Base-by-base conservation (phyloP, 805 yeast genomes). In the Torulaspora quercuum region DNA sequence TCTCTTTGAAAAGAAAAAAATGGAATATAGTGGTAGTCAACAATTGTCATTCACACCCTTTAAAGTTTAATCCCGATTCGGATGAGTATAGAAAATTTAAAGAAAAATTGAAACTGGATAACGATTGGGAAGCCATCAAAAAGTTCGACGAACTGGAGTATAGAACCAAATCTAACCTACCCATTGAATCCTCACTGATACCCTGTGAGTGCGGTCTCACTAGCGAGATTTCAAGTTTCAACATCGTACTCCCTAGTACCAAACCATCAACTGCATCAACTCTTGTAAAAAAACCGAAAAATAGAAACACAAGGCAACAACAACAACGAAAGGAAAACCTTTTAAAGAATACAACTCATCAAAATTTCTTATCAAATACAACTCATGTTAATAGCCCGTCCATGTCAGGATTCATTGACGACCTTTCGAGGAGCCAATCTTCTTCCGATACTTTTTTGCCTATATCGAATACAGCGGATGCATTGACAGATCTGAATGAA, bases 11-110 rank as follows among this genome's bases (percentile, higher is more conserved):
- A 42, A 65, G 72, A 22, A 62, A 67, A 41, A 60, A 64, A 37
- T 80, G 87, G 87, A 64, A 75, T 10, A 63, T 80, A 20, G 81
- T 75, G 13, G 74, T 80, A 11, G 69, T 80, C 23, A 75, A 76
- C 55, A 80, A 76, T 45, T 55, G 57, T 4, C 87, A 80, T 56
- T 73, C 80, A 44, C 87, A 80, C 52, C 65, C 67, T 2, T 39
- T 72, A 18, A 51, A 49, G 31, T 60, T 61, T 34, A 53, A 59
- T 37, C 62, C 65, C 3, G 52, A 52, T 19, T 55, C 62, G 33
- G 61, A 59, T 10, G 62, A 60, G 32, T 61, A 61, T 37, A 59
- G 53, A 26, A 59, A 57, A 38, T 61, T 61, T 39, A 61, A 61
- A 39, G 51, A 49, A 10, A 39, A 42, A 14, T 39, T 61, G 25